These are phyloP conservation scores for Venturia carpophila DNA, from an alignment of 2,329 filamentous ascomycete genomes.

Conservation along the genomic window DNA sequence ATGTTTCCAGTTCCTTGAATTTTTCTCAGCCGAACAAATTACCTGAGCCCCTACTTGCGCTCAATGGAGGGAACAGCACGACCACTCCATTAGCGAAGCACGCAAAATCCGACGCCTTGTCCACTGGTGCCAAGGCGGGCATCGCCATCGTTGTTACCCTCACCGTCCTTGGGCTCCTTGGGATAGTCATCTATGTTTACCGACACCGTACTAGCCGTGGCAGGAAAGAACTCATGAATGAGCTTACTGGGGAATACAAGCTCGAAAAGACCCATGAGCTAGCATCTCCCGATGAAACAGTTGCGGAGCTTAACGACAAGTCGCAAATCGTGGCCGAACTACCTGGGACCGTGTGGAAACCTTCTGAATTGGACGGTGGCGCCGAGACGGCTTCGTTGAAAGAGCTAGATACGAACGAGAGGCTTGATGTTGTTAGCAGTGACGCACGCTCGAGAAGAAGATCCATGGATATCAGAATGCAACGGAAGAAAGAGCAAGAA, in stretches of 20 bases:
- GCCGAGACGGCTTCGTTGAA: background rate
- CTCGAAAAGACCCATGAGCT: slow-evolving; percentile 4
- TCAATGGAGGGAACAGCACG: background rate
- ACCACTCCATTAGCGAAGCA: background rate
- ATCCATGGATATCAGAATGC: background rate
- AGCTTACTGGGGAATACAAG: background rate
- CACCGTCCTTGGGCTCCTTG: background rate
- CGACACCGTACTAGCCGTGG: background rate
- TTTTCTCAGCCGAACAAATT: background rate
- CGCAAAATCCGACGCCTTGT: background rate
- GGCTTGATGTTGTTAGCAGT: background rate
- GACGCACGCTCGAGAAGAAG: background rate
- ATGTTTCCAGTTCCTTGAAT: background rate
- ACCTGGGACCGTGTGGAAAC: background rate
- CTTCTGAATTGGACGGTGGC: background rate
- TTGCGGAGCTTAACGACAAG: background rate
- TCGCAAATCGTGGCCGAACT: background rate
- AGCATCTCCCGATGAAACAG: background rate
- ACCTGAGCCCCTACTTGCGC: background rate
- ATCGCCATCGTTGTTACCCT: background rate
- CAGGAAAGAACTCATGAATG: background rate
- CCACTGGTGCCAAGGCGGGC: background rate
- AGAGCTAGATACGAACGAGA: slow-evolving; percentile 6
- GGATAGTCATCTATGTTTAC: background rate
- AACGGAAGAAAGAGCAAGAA: background rate